These are phyloP conservation scores for Hymenochaete sp. DNA, from an alignment of 1,284 basidiomycete genomes.

Conservation along the genomic window DNA sequence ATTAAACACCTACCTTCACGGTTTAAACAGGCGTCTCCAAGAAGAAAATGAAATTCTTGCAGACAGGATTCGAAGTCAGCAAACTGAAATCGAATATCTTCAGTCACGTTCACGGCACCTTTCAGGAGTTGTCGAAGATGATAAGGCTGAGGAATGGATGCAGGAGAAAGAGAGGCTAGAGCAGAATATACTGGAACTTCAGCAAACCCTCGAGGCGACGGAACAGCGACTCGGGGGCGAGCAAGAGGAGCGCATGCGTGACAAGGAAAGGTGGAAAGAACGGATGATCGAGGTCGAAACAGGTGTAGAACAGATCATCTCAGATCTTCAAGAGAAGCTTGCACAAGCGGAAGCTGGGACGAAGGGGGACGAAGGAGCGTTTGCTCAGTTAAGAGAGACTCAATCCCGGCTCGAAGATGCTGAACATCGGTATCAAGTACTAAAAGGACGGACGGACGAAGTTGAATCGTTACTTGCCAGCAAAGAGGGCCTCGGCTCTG, in stretches of 20 bases:
- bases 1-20: constrained; percentile 73
- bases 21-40: constrained; percentile 67
- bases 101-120: constrained; percentile 28
- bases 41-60: constrained; percentile 70
- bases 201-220: constrained; percentile 34
- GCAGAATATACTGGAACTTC: constrained; percentile 42
- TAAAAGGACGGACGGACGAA: constrained; percentile 10
- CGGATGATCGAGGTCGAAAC: constrained; percentile 61
- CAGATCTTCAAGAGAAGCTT: constrained; percentile 51
- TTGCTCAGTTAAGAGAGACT: constrained; percentile 27
- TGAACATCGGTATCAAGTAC: constrained; percentile 25
- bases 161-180: constrained; percentile 51
- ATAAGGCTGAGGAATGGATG: constrained; percentile 48
- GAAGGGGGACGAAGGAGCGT: constrained; percentile 23
- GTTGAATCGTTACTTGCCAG: constrained; percentile 8
- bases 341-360: constrained; percentile 35
- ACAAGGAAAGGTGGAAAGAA: constrained; percentile 59
- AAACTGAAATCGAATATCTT: constrained; percentile 33
- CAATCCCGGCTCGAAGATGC: constrained; percentile 31
- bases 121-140: constrained; percentile 53
- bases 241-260: constrained; percentile 43
- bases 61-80: constrained; percentile 39
- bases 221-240: constrained; percentile 41
- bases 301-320: constrained; percentile 56
- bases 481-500: constrained; percentile 3